phyloP scores from a whole-genome alignment of 352 stramenopile species.

The Globisporangium irregulare region DNA sequence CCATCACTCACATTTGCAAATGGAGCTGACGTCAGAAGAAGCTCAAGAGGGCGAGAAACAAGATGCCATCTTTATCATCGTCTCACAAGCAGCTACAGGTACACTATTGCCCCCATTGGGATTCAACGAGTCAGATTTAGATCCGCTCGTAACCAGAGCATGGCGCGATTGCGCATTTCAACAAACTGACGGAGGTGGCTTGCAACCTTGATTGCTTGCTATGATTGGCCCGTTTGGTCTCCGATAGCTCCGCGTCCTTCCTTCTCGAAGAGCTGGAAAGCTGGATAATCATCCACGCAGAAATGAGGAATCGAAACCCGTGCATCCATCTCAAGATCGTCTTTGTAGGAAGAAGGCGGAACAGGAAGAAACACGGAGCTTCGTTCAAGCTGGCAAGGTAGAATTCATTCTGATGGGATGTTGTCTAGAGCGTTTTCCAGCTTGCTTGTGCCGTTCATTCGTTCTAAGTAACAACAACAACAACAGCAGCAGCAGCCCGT shows the following conservation, averaged over 20 bases:
- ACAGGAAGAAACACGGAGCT: neutral
- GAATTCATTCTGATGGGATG: no score
- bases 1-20: neutral
- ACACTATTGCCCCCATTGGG: no score
- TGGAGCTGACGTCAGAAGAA: neutral
- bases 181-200: neutral
- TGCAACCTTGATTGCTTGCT: neutral
- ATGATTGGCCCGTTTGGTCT: neutral
- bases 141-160: neutral
- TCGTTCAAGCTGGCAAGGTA: neutral
- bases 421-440: no score
- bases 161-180: neutral
- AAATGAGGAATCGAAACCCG: no score
- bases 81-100: no score
- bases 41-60: neutral
- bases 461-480: no score
- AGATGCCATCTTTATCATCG: no score
- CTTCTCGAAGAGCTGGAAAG: neutral
- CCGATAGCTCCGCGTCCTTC: neutral
- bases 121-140: neutral
- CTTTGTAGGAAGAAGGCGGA: neutral
- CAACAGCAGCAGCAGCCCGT: no score
- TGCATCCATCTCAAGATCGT: slow-evolving; percentile 1
- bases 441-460: no score
- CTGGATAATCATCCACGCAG: no score